Conservation (phyloP, 2,329 filamentous ascomycete genomes). For the Exserohilum rostratum region DNA sequence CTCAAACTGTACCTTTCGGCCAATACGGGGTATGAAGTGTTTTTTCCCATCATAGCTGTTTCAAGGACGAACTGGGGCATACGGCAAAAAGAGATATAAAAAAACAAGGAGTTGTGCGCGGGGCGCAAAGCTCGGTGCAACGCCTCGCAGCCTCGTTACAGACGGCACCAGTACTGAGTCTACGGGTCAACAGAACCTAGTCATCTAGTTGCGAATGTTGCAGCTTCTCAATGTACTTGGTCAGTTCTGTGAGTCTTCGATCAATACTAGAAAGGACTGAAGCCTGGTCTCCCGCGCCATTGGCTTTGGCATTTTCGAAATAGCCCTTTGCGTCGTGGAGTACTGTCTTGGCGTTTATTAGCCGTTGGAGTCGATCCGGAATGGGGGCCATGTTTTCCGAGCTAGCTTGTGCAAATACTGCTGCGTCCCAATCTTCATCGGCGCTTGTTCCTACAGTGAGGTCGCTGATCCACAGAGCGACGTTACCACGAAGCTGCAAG, state of each 20-base stretch:
- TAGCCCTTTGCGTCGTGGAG: slow-evolving; percentile 29
- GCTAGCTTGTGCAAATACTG: slow-evolving; percentile 4
- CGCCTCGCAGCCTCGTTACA: not conserved
- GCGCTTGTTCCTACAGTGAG: slow-evolving; percentile 54
- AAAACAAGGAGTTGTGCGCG: not conserved
- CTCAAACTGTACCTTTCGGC: not conserved
- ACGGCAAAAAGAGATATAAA: not conserved
- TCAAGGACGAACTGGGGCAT: slow-evolving; percentile 2
- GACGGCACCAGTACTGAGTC: not conserved
- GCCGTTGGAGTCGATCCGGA: slow-evolving; percentile 18
- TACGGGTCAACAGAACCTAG: not conserved
- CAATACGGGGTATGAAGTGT: not conserved
- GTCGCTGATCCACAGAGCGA: slow-evolving; percentile 77
- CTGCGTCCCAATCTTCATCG: slow-evolving; percentile 25
- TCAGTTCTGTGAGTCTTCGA: slow-evolving; percentile 14
- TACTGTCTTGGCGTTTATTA: slow-evolving; percentile 28
- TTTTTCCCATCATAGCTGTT: not conserved
- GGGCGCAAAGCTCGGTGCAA: not conserved
- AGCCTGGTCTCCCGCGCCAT: slow-evolving; percentile 23
- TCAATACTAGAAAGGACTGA: slow-evolving; percentile 26
- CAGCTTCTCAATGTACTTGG: slow-evolving; percentile 3
- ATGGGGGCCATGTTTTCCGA: not conserved
- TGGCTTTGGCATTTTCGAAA: slow-evolving; percentile 30
- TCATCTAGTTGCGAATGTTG: not conserved
- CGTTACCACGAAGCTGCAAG: slow-evolving; percentile 73